These are phyloP conservation scores for Marvania coccoides DNA, from an alignment of 139 green algal genomes.

Conservation along the genomic window DNA sequence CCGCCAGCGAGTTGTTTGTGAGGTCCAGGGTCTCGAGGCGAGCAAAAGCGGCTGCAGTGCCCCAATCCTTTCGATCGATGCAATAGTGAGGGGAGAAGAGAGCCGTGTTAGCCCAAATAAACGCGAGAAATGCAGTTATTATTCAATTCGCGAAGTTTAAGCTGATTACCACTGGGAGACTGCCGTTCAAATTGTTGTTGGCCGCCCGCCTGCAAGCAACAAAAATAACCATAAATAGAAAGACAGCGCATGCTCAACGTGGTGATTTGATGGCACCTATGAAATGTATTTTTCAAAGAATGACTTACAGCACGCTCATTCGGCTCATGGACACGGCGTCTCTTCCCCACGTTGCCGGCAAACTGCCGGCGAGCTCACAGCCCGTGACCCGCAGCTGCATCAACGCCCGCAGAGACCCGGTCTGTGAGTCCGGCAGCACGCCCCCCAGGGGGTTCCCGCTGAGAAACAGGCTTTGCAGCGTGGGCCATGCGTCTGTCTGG, in stretches of 20 bases:
- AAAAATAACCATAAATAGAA: neutral
- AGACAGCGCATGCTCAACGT: neutral
- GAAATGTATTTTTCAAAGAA: neutral
- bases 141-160: too few relatives aligned
- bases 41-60: neutral
- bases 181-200: neutral
- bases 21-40: neutral
- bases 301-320: neutral
- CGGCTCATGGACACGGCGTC: neutral
- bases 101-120: too few relatives aligned
- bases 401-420: neutral
- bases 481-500: too few relatives aligned
- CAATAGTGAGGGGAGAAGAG: too few relatives aligned
- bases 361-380: neutral
- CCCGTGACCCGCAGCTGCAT: neutral
- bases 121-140: too few relatives aligned
- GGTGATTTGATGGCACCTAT: neutral
- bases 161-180: too few relatives aligned
- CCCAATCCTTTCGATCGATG: too few relatives aligned
- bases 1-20: neutral
- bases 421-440: neutral
- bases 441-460: slow-evolving; percentile 6
- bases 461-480: neutral
- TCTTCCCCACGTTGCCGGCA: neutral
- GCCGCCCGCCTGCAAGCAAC: neutral